Conservation (phyloP, 2,329 filamentous ascomycete species). For the Xylariaceae sp. region DNA sequence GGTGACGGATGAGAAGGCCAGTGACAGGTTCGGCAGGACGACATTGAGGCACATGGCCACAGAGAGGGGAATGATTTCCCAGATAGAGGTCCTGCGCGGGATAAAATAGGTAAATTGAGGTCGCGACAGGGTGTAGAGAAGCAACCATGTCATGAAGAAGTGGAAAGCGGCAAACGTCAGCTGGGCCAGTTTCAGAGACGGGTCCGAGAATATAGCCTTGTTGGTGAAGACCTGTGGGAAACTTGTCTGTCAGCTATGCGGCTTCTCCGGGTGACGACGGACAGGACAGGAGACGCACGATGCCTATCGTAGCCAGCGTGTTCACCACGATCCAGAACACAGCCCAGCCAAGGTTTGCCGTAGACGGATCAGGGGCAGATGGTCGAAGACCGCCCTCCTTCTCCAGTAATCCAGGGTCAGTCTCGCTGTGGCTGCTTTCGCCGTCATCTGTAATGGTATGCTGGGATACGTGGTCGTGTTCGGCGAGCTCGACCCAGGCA, state of each 20-base stretch:
- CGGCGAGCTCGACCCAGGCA: conserved; percentile 21
- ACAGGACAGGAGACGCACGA: conserved; percentile 35
- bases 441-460: conserved; percentile 27
- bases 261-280: no score
- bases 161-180: conserved; percentile 62
- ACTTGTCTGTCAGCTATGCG: background rate
- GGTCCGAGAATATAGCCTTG: conserved; percentile 61
- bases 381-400: no score
- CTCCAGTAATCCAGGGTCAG: conserved; percentile 32
- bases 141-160: conserved; percentile 58
- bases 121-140: conserved; percentile 54
- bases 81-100: conserved; percentile 46
- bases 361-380: no score
- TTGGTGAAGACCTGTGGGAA: conserved; percentile 60
- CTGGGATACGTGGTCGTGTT: conserved; percentile 24
- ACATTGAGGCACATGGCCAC: conserved; percentile 62
- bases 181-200: conserved; percentile 52
- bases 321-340: conserved; percentile 54
- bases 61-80: conserved; percentile 55
- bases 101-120: conserved; percentile 51
- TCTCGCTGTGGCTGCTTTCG: conserved; percentile 28
- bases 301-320: conserved; percentile 55
- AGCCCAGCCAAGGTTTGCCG: conserved; percentile 29
- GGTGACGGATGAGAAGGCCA: conserved; percentile 60
- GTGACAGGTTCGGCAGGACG: conserved; percentile 59